Evolutionary conservation across 768 basidiomycete genomes (phyloP).

Genomic region (Serendipita sp.): DNA sequence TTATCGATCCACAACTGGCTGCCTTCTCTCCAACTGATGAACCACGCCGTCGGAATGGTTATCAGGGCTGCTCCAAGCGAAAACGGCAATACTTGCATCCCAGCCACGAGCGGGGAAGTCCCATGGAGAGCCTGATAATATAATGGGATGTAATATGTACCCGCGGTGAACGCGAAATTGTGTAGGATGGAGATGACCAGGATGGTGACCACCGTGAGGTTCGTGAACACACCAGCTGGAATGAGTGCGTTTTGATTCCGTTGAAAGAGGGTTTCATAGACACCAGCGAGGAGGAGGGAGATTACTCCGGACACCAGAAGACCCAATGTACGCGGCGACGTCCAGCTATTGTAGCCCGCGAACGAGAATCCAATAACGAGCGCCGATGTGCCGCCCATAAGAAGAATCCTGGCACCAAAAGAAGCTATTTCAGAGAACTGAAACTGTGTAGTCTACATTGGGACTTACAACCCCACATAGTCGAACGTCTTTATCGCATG

Average conservation of each 20-base stretch:
- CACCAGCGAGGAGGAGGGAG: slow-evolving; percentile 40
- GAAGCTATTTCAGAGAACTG: slow-evolving; percentile 13
- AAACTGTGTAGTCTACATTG: slow-evolving; percentile 7
- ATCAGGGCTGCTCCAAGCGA: slow-evolving; percentile 73
- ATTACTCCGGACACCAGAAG: slow-evolving; percentile 41
- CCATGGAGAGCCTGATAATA: slow-evolving; percentile 68
- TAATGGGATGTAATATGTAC: slow-evolving; percentile 72
- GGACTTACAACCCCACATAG: slow-evolving; percentile 58
- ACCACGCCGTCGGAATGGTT: slow-evolving; percentile 77
- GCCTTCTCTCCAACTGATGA: slow-evolving; percentile 39
- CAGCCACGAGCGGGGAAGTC: slow-evolving; percentile 54
- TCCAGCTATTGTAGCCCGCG: slow-evolving; percentile 52
- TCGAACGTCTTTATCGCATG: slow-evolving; percentile 46
- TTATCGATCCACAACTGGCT: not conserved
- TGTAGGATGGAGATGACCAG: slow-evolving; percentile 63
- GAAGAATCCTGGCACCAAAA: slow-evolving; percentile 41
- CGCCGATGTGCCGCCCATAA: slow-evolving; percentile 59
- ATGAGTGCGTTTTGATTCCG: slow-evolving; percentile 58
- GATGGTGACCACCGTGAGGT: slow-evolving; percentile 45
- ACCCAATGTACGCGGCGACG: slow-evolving; percentile 39
- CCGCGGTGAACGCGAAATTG: slow-evolving; percentile 68
- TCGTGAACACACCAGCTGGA: slow-evolving; percentile 45
- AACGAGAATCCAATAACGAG: slow-evolving; percentile 72
- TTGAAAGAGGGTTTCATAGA: slow-evolving; percentile 37
- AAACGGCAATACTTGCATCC: slow-evolving; percentile 63